A percentile compares a stretch with the other conserved stretches of the same genome.
Conservation (phyloP, 768 basidiomycete genomes). For the Trametes cinnabarina region DNA sequence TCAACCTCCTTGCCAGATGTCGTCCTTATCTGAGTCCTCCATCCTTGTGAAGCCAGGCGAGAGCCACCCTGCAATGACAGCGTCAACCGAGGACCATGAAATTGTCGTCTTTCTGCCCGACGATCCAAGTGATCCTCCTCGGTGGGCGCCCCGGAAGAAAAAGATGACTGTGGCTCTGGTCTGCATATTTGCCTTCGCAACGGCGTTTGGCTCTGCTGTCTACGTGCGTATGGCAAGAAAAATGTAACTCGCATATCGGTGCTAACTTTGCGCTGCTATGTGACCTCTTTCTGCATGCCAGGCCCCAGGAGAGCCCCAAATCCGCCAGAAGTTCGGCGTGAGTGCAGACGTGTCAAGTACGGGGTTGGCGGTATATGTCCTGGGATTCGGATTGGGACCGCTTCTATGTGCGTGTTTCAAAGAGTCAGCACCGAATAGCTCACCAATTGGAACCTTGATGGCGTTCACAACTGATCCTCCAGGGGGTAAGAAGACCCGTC, state of each 20-base stretch:
- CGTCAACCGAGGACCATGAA: background rate
- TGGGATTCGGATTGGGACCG: conserved; percentile 23
- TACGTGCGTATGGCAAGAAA: conserved; percentile 14
- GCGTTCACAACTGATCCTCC: no score
- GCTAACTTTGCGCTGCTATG: no score
- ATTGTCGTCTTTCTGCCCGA: conserved; percentile 10
- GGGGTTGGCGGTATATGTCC: conserved; percentile 24
- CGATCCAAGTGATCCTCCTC: conserved; percentile 21
- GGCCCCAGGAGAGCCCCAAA: conserved; percentile 23
- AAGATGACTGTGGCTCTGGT: background rate
- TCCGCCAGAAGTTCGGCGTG: conserved; percentile 17
- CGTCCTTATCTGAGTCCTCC: no score
- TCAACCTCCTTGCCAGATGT: no score
- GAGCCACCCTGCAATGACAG: no score
- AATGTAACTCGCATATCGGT: no score
- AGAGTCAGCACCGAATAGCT: no score
- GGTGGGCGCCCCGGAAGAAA: conserved; percentile 20
- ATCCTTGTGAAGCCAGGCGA: no score
- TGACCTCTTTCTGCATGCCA: background rate
- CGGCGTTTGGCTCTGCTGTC: conserved; percentile 22
- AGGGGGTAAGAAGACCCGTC: no score
- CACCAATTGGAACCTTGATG: no score
- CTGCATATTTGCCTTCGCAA: conserved; percentile 13
- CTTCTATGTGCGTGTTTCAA: conserved; percentile 17
- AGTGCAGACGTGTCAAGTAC: conserved; percentile 18